phyloP scores from a whole-genome alignment of 805 yeast species.

The Lachancea fermentati region DNA sequence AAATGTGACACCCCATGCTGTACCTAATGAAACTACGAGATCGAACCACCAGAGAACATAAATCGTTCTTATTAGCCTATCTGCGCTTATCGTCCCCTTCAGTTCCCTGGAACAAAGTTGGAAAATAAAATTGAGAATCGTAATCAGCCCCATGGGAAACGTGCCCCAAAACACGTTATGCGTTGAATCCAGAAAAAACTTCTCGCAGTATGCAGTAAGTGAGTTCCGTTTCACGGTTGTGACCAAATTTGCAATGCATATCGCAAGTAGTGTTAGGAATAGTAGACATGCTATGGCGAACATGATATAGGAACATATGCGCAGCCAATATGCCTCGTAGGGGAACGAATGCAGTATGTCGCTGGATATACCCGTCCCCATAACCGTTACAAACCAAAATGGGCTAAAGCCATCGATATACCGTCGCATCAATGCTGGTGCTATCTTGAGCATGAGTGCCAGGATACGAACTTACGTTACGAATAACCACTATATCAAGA shows the following conservation, averaged over 20 bases:
- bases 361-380: slow-evolving; percentile 81
- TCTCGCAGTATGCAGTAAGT: slow-evolving; percentile 22
- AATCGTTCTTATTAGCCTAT: slow-evolving; percentile 42
- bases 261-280: slow-evolving; percentile 38
- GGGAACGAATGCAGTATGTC: slow-evolving; percentile 61
- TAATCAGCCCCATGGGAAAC: slow-evolving; percentile 70
- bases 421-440: slow-evolving; percentile 4
- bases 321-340: slow-evolving; percentile 54
- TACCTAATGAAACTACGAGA: slow-evolving; percentile 45
- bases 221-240: slow-evolving; percentile 24
- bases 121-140: slow-evolving; percentile 55
- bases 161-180: slow-evolving; percentile 69
- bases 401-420: slow-evolving; percentile 38
- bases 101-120: slow-evolving; percentile 35
- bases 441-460: background rate
- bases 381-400: slow-evolving; percentile 63
- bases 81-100: slow-evolving; percentile 15
- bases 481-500: too few species aligned
- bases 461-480: too few species aligned
- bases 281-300: slow-evolving; percentile 53
- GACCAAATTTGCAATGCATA: slow-evolving; percentile 38
- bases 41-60: slow-evolving; percentile 76
- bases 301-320: slow-evolving; percentile 51
- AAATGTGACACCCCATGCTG: slow-evolving; percentile 59
- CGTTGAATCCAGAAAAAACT: slow-evolving; percentile 35